Evolutionary conservation across 1,284 basidiomycete species (phyloP), one percentile per base, ranked within the genome.

Genomic region (Austroboletus rostrupii): DNA sequence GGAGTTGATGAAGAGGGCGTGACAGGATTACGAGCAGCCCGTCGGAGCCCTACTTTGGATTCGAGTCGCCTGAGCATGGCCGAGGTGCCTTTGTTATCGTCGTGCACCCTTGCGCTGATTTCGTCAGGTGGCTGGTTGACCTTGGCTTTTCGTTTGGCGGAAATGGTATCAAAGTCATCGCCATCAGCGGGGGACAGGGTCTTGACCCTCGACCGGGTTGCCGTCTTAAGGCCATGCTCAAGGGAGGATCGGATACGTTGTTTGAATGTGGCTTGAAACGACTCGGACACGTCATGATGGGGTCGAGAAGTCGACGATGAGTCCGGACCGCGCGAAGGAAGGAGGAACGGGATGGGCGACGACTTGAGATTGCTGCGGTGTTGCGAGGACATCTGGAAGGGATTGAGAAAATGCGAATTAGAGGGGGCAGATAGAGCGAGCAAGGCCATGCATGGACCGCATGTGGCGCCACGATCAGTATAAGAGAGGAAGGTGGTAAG

Each of bases 191-290:
- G 58, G 13, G 53, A 43, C 2, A 53, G 21, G 8, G 23, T 14
- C 33, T 54, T 46, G 57, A 61, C 55, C 63, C 71, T 80, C 48
- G 79, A 76, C 48, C 81, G 75, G 14, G 81, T 81, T 43, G 81
- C 81, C 9, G 76, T 77, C 39, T 81, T 79, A 39, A 88, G 56
- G 57, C 78, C 82, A 56, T 85, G 80, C 59, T 85, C 83, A 29
- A 88, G 65, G 11, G 83, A 80, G 9, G 82, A 79, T 47, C 81
- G 79, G 48, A 87, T 69, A 38, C 83, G 80, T 57, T 77, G 62
- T 16, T 42, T 78, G 62, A 87, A 80, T 4, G 81, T 73, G 59
- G 74, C 80, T 35, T 77, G 72, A 3, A 74, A 70, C 8, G 74
- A 58, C 42, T 75, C 76, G 23, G 70, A 60, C 11, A 60, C 42